These are phyloP conservation scores for Phytophthora foliorum DNA, from an alignment of 352 stramenopile genomes.

Conservation along the genomic window DNA sequence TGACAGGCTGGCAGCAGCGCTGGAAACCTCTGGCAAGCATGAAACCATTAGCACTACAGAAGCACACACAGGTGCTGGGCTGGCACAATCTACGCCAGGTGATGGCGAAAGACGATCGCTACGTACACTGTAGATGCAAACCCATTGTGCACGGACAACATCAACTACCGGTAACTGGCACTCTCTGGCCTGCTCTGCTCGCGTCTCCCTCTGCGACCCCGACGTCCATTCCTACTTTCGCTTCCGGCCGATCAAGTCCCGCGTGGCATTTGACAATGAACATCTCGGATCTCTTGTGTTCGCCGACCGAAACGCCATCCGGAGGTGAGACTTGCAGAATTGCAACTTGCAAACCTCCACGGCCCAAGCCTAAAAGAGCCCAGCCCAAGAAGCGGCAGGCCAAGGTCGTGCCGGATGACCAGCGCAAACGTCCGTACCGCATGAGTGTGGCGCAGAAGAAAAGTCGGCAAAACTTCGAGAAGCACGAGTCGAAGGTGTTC, in stretches of 20 bases:
- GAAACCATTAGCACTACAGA: no score
- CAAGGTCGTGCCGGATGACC: constrained; percentile 14
- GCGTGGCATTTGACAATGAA: constrained; percentile 3
- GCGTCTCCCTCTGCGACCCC: background rate
- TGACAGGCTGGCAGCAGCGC: background rate
- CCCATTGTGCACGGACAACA: background rate
- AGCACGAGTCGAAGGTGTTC: constrained; percentile 24
- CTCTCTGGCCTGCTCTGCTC: background rate
- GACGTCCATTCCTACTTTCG: background rate
- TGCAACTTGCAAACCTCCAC: background rate
- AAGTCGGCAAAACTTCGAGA: background rate
- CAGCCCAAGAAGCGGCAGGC: background rate
- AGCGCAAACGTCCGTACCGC: constrained; percentile 27
- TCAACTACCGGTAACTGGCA: background rate
- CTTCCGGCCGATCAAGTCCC: background rate
- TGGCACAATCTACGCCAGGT: no score
- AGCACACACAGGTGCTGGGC: no score
- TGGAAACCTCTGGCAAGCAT: no score
- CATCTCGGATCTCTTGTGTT: constrained; percentile 22
- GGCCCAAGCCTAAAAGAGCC: background rate
- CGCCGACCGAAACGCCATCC: background rate
- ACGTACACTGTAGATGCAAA: no score
- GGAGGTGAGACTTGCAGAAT: background rate
- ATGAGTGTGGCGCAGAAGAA: constrained; percentile 20
- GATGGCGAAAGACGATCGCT: no score